Evolutionary conservation across 2,329 filamentous ascomycete genomes (phyloP), one percentile per base, ranked within the genome.

Genomic region (Cucurbitaria berberidis): DNA sequence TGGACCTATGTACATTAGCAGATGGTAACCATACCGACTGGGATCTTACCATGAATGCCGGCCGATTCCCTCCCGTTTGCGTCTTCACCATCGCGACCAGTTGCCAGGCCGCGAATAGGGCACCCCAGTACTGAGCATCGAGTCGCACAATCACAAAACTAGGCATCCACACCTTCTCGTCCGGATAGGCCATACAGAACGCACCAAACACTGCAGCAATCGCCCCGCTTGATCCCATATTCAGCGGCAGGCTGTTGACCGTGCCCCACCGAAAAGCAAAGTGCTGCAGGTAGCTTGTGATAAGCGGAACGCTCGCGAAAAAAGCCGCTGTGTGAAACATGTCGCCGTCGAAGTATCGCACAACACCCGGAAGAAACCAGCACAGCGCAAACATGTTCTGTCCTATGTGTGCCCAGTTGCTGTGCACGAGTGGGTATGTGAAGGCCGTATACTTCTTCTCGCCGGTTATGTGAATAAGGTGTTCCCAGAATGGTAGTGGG

Each of bases 151-250:
- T 24, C 3, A 56, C 5, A 11, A 32, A 35, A n/a, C 9, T 16
- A 3, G 60, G 57, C 15, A 32, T 11, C 60, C 57, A 60, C 10
- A 60, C 21, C 38, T 55, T 63, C 45, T 63, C 60, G 7, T 57
- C 21, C 3, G 52, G 48, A 30, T 60, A 60, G 7, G 30, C 51
- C 15, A 57, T 39, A 34, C 54, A 51, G 16, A 53, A 59, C 0
- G 55, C 39, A 21, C 57, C 57, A 16, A 63, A 48, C 1, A 41
- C 29, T 10, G 57, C 57, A 4, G 40, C 29, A 10, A 51, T 38
- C 11, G 27, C 22, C 7, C 50, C 48, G 11, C 50, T 57, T 16
- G 60, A 32, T 15, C 59, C 59, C 7, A 55, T 11, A n/a, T 52
- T 52, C 18, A 58, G 4, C 2, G 41, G 22, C 6, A 55, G 13